A percentile compares a stretch with the other conserved stretches of the same genome.
Conservation (phyloP, 2,329 filamentous ascomycete genomes). For the Xylaria sp. region DNA sequence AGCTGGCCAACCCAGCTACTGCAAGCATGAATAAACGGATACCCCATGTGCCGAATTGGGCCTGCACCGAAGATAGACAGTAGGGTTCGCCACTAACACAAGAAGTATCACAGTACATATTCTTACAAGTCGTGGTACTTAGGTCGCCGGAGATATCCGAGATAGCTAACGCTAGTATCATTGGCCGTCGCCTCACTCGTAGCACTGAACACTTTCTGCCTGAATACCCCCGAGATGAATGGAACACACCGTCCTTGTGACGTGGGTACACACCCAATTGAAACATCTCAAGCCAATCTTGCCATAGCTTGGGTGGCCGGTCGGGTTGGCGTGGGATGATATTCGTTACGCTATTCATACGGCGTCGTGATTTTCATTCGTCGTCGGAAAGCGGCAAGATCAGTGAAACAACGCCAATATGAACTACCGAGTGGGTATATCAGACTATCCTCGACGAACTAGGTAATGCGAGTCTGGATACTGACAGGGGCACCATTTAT, state of each 20-base stretch:
- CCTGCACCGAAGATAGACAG: background rate
- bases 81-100: background rate
- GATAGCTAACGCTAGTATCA: slow-evolving; percentile 14
- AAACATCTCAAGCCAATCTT: slow-evolving; percentile 2
- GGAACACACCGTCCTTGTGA: slow-evolving; percentile 14
- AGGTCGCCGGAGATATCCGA: slow-evolving; percentile 25
- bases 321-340: background rate
- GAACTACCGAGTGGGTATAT: background rate
- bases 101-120: background rate
- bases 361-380: slow-evolving; percentile 8
- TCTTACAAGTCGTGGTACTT: background rate
- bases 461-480: background rate
- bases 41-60: slow-evolving; percentile 4
- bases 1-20: background rate
- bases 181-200: slow-evolving; percentile 18
- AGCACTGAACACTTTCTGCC: slow-evolving; percentile 27
- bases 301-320: background rate
- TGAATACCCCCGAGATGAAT: slow-evolving; percentile 25
- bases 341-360: background rate
- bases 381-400: background rate
- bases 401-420: slow-evolving; percentile 14
- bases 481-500: slow-evolving; percentile 13
- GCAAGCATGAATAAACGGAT: background rate
- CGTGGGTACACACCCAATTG: background rate
- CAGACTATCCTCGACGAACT: background rate